Base-by-base conservation (phyloP, 345 rosid species). In the Citrus australasica region DNA sequence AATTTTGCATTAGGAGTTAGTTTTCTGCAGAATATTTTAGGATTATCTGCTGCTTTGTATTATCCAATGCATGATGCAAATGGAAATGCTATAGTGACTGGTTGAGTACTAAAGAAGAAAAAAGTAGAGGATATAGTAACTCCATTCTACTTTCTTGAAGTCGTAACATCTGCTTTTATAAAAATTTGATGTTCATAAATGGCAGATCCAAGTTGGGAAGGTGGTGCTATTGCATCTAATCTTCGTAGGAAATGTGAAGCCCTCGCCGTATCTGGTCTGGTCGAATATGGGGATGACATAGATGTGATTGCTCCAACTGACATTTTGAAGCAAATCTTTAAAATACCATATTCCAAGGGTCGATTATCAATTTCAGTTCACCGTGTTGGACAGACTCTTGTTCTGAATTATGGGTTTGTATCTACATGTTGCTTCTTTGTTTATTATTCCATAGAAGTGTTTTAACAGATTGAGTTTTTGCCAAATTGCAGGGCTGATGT, bases 191-290 rank as follows among this genome's bases (percentile, higher is more conserved):
- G 59, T 53, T 78, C 46, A 55, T 67, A 37, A 74, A 9, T 77
- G 70, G 78, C 94, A 95, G 98, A 90, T 83, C 80, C 89, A 80
- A 82, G 88, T 53, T 84, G 91, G 89, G 95, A 87, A 73, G 90
- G 88, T 79, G 90, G 89, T 84, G 86, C 89, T 22, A 32, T 91
- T 74, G 77, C 92, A 53, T 86, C 97, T 73, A 93, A 83, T 78
- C 89, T 90, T 77, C 80, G 86, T 35, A 88, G 90, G 85, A 95
- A 88, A 89, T 87, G 94, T 77, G 99, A 95, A 84, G 92, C 94
- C 16, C 98, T 95, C 74, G 99, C 98, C n/a, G 94, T 95, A 22
- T 85, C 92, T 73, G 99, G 99, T 76, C 84, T 95, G 83, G 99
- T 85, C 25, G 97, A 95, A 77, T 93, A 93, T 80, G 99, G 98